Base-by-base conservation (phyloP, 1,139 yeast genomes). In the Williopsis jadinii region DNA sequence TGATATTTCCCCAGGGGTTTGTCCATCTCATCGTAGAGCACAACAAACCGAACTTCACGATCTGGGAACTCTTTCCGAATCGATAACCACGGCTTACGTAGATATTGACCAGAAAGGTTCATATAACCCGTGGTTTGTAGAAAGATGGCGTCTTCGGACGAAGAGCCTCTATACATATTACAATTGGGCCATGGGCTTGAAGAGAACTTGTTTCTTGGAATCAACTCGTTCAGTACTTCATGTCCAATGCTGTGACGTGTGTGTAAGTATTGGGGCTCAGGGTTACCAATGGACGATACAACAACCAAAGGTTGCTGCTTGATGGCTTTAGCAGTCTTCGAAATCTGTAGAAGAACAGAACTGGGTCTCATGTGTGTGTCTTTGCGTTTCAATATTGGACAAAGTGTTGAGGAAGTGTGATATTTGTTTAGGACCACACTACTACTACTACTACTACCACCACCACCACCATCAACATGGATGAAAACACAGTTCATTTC, bases 21-120 rank as follows among this genome's bases (percentile, higher is more conserved):
- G 46, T 79, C 83, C 32, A 86, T 60, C 50, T 87, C 96, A 58
- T 88, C 97, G 56, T 85, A 92, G 1, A 86, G 54, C 1, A 86
- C 70, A 2, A 86, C 67, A 44, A 82, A 62, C 13, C 60, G 61
- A 3, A 70, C 68, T 26, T 61, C 60, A 19, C 40, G 66, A 67
- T n/a, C 32, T 28, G 24, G 24, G 37, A 5, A 14, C 11, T 13
- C n/a, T 26, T 30, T 15, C 31, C 36, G n/a, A 9, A 44, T 14
- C 8, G 35, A 24, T 12, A 34, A 32, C 49, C 48, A 47, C 6
- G 32, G 34, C 1, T 46, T 45, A 3, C 33, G 37, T 1, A 45
- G 30, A 9, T 31, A 37, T 2, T 26, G 13, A 1, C 50, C 50
- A 10, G 45, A 41, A 1, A 39, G 31, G 32, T 47, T 47, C 48